Evolutionary conservation across 176 grass and related monocot species (phyloP), one percentile per base, ranked within the genome.

Genomic region (Ampelocalamus luodianensis): DNA sequence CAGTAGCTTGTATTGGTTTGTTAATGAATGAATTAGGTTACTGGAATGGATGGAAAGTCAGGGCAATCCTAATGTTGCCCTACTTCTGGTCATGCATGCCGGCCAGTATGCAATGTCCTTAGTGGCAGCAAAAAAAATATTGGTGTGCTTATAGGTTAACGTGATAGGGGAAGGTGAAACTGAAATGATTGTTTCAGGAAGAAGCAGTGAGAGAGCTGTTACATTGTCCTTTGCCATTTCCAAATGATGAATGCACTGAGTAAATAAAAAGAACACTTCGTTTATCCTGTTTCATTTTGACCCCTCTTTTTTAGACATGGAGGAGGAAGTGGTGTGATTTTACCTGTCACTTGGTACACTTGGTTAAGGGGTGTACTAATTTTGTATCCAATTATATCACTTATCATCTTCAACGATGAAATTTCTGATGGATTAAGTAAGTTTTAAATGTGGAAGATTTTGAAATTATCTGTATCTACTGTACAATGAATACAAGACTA

Each of bases 401-500:
- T 51, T 80, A 26, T 45, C 18, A 38, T 36, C 69, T 83, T 50
- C 20, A 27, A 4, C 26, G 17, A 53, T 26, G 8, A 56, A 29
- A 45, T 65, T 50, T 56, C 20, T 68, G 40, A 49, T 60, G 85
- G 39, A 32, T 60, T 26, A 48, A 80, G 16, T 65, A 48, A 80
- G 16, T 65, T 39, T 72, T 13, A 66, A 72, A 12, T 72, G 14
- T 65, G 3, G 59, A 76, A 75, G 32, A 66, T 66, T 17, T 13
- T 15, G 32, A 66, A 74, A 26, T 55, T 53, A 20, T 54, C 15
- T 56, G 65, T 48, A 73, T 36, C 0, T 70, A 90, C 37, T 77
- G 24, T 81, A 67, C 77, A 40, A 23, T 79, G 66, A 13, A 59
- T 59, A 83, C 38, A 74, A 58, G 8, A 24, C 23, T 56, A 71